Percentiles rank a stretch among this genome's conserved stretches.
These are phyloP conservation scores for Hypoxylon fuscum DNA, from an alignment of 495 filamentous ascomycete species.

Conservation along the genomic window DNA sequence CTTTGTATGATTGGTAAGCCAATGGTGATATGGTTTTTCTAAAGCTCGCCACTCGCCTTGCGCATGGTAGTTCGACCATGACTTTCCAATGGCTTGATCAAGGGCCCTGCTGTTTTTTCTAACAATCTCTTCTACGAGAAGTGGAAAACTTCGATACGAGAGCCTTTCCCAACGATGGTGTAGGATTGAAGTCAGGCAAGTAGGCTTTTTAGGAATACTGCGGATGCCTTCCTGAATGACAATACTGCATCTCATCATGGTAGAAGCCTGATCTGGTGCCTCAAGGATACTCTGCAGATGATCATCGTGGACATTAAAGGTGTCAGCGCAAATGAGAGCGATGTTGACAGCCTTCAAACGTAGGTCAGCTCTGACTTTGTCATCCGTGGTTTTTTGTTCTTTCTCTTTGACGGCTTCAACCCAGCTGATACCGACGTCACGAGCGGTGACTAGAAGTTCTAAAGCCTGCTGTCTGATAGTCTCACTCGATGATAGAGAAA, in stretches of 20 bases:
- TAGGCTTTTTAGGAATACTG: too few relatives aligned
- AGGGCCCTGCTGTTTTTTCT: slow-evolving; percentile 33
- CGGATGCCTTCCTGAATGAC: slow-evolving; percentile 51
- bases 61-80: slow-evolving; percentile 51
- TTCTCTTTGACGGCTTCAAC: slow-evolving; percentile 39
- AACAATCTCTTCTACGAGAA: slow-evolving; percentile 51
- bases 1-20: slow-evolving; percentile 25
- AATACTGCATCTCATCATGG: slow-evolving; percentile 52
- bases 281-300: slow-evolving; percentile 41
- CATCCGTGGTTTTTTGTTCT: slow-evolving; percentile 27
- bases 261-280: slow-evolving; percentile 35
- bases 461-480: slow-evolving; percentile 16
- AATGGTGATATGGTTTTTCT: slow-evolving; percentile 19
- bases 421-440: slow-evolving; percentile 45
- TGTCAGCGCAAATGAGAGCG: slow-evolving; percentile 50
- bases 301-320: slow-evolving; percentile 48
- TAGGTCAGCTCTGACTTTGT: slow-evolving; percentile 34
- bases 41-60: slow-evolving; percentile 36
- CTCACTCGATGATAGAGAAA: slow-evolving; percentile 44
- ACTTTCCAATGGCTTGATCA: slow-evolving; percentile 46
- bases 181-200: slow-evolving; percentile 34
- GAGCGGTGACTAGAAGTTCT: slow-evolving; percentile 36
- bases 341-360: slow-evolving; percentile 44
- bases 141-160: slow-evolving; percentile 27
- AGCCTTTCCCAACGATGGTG: slow-evolving; percentile 45